Base-by-base conservation (phyloP, 192 early-diverging fungal genomes). In the Coemansia sp. region DNA sequence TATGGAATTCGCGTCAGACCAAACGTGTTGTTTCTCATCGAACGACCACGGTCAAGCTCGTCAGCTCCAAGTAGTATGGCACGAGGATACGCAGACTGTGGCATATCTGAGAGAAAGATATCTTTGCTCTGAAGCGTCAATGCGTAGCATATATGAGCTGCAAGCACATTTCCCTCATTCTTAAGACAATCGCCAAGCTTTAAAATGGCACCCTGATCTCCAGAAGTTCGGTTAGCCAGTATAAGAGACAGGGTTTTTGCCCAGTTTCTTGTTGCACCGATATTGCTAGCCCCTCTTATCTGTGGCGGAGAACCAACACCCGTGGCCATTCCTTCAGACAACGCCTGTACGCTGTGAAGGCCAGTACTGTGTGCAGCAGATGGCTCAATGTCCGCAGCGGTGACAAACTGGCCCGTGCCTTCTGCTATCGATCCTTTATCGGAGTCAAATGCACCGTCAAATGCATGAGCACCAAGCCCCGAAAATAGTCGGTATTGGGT, bases 91-190 rank as follows among this genome's bases (percentile, higher is more conserved):
- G 81, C 77, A n/a, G 82, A 77, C 69, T 92, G 91, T 9, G 86
- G 53, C 9, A 92, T 92, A 19, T 89, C 85, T 26, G 90, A 74
- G 12, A 84, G 63, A 4, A 86, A 89, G 13, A 85, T 69, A n/a
- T 85, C 78, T 42, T 64, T 71, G 54, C 63, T 53, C 48, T 71
- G 76, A 5, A 86, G 85, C 6, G 93, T 89, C 26, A 93, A 76
- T 50, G 89, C 76, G 70, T 91, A 92, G 76, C 96, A 98, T 63
- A 94, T 84, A 59, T 96, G 93, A 1, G 93, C 88, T 9, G 92
- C 88, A 37, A 83, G 65, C 10, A 75, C 69, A 71, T 85, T 80
- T 4, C 87, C 86, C 39, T 75, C 73, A 49, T 75, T 74, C 63
- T 71, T 71, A 48, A 98, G 72, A 13, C 82, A 71, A 75, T 99